Conservation (phyloP, 768 basidiomycete species). For the Galerina sulciceps region DNA sequence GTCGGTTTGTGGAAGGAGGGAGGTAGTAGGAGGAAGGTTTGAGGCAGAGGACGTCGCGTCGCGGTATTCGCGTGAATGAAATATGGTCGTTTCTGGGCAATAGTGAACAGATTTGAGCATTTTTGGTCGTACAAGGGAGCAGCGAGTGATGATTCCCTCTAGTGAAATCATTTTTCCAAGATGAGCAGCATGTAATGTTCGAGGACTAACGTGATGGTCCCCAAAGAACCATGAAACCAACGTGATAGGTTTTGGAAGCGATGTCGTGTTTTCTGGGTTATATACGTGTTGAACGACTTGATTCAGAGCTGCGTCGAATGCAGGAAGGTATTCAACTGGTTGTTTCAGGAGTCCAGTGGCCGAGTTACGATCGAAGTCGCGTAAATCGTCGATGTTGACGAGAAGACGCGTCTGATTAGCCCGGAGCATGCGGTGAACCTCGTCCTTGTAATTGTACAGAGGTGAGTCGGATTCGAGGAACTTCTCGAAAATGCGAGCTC, state of each 20-base stretch:
- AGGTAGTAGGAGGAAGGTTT: slow-evolving; percentile 82
- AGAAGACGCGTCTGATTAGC: slow-evolving; percentile 85
- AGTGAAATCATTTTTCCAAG: slow-evolving; percentile 96
- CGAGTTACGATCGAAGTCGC: slow-evolving; percentile 88
- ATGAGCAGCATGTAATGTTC: slow-evolving; percentile 86
- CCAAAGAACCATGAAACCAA: slow-evolving; percentile 96
- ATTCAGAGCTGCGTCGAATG: slow-evolving; percentile 84
- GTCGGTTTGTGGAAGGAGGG: slow-evolving; percentile 89
- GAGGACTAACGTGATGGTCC: slow-evolving; percentile 98
- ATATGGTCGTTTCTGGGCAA: slow-evolving; percentile 83
- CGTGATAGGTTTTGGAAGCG: slow-evolving; percentile 77
- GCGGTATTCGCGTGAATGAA: slow-evolving; percentile 89
- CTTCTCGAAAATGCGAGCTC: slow-evolving; percentile 80
- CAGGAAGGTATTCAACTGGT: slow-evolving; percentile 85
- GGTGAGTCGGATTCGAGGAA: slow-evolving; percentile 75
- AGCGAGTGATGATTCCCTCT: slow-evolving; percentile 98
- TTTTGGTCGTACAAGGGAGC: slow-evolving; percentile 97
- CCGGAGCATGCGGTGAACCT: slow-evolving; percentile 82
- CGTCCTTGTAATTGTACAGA: slow-evolving; percentile 83
- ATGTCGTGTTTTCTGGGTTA: slow-evolving; percentile 80
- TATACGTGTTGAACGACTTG: slow-evolving; percentile 75
- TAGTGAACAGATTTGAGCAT: slow-evolving; percentile 98
- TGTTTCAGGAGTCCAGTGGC: slow-evolving; percentile 89
- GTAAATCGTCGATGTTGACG: slow-evolving; percentile 94
- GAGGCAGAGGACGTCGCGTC: slow-evolving; percentile 90